phyloP scores from a whole-genome alignment of 768 basidiomycete species.

The Mycena vulgaris region DNA sequence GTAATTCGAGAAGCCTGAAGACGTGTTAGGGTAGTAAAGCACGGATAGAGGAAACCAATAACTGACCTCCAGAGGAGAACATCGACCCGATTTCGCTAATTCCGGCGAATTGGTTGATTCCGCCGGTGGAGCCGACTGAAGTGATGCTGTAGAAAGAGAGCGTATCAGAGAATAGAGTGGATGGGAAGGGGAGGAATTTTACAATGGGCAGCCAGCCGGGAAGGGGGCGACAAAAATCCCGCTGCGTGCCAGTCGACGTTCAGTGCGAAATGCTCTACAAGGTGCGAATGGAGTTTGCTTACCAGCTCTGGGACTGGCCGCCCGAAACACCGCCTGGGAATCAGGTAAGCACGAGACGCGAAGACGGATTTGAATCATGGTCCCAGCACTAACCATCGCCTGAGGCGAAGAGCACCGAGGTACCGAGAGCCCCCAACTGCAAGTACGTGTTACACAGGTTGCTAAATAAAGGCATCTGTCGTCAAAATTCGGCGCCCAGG shows the following conservation, averaged over 20 bases:
- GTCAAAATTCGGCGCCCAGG: not conserved
- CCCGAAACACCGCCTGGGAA: constrained; percentile 16
- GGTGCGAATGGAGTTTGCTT: constrained; percentile 8
- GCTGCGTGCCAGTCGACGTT: constrained; percentile 5
- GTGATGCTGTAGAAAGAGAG: constrained; percentile 8
- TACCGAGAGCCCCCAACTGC: constrained; percentile 47
- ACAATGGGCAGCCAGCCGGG: constrained; percentile 17
- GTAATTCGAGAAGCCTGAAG: constrained; percentile 60
- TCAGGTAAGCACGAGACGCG: constrained; percentile 3
- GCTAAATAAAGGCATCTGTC: constrained; percentile 12
- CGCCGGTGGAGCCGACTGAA: constrained; percentile 24
- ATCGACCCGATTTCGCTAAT: constrained; percentile 52
- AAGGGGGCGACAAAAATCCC: not conserved
- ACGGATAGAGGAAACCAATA: not conserved
- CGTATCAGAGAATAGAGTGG: constrained; percentile 11
- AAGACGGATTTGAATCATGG: constrained; percentile 6
- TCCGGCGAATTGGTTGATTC: constrained; percentile 30
- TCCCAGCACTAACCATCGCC: constrained; percentile 42
- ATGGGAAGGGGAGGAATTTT: constrained; percentile 7
- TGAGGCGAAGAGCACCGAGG: constrained; percentile 4
- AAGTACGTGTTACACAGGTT: constrained; percentile 45
- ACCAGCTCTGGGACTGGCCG: constrained; percentile 1
- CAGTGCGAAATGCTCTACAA: constrained; percentile 7
- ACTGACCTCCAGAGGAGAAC: constrained; percentile 61
- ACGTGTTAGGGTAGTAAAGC: constrained; percentile 21